Conservation (phyloP, 345 rosid species). For the Boechera retrofracta region DNA sequence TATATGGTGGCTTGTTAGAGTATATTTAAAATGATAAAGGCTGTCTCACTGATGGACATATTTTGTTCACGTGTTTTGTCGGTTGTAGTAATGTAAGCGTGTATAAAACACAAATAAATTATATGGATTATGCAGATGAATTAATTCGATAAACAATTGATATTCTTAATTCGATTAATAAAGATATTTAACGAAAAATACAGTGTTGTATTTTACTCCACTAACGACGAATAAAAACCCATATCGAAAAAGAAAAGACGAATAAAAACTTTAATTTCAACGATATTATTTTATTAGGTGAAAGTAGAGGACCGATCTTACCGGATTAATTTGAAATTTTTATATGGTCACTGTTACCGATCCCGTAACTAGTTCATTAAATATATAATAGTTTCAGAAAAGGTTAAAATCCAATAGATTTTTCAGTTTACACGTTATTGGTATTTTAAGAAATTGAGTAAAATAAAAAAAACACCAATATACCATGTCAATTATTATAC, state of each 20-base stretch:
- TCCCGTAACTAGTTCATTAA: conserved; percentile 11
- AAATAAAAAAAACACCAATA: not conserved
- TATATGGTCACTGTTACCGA: conserved; percentile 18
- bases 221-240: not conserved
- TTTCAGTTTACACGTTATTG: not conserved
- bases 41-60: conserved; percentile 38
- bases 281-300: not conserved
- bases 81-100: conserved; percentile 34
- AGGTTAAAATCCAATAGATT: conserved; percentile 10
- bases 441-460: not conserved
- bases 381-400: conserved; percentile 1
- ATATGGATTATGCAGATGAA: conserved; percentile 11
- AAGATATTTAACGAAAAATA: not conserved
- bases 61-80: conserved; percentile 43
- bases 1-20: conserved; percentile 29
- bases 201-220: not conserved
- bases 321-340: not conserved
- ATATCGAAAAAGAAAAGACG: conserved; percentile 18
- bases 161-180: not conserved
- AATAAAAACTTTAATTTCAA: conserved; percentile 19
- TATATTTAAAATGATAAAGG: conserved; percentile 32
- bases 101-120: conserved; percentile 26
- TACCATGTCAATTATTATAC: not conserved
- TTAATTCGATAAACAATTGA: conserved; percentile 9
- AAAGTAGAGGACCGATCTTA: not conserved